Evolutionary conservation across 768 basidiomycete genomes (phyloP), one percentile per base, ranked within the genome.

Genomic region (Lactarius trivialis): DNA sequence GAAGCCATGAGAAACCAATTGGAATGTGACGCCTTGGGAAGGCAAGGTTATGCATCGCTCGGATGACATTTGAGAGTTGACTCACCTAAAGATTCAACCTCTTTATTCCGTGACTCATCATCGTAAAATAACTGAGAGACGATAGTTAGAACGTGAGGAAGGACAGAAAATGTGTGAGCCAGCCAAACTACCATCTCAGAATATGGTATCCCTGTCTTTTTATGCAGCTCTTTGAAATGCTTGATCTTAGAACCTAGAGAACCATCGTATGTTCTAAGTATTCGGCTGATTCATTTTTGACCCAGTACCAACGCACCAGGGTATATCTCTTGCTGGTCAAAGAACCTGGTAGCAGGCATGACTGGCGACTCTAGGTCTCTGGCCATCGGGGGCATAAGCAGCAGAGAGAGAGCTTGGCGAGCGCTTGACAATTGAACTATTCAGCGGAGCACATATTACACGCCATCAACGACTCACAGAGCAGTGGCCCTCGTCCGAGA

Each of bases 251-350:
- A 91, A 17, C 88, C 86, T 85, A 68, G 8, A 4, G 41, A 8
- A 55, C n/a, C 6, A 60, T 36, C 24, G 21, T 3, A 12, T 45
- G 43, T n/a, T 3, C 30, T 30, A 12, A 41, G 32, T 24, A 7
- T 50, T 14, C 7, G 15, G 4, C 7, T 19, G 24, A 37, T 62
- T 8, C 50, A 49, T 6, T 15, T 21, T 19, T 34, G 45, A 6
- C 33, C 14, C 14, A 26, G 26, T 17, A 7, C n/a, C 28, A 12
- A 69, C 71, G 24, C 64, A 82, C 84, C 85, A 28, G 87, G 87
- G 69, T 87, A 91, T 72, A 91, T 88, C 68, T 91, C 87, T 50
- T 82, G 65, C 61, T 89, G 81, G 68, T 88, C 82, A 68, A 91
- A 89, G 65, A 84, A 86, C 34, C 79, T 72, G 57, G 81, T 76